These are phyloP conservation scores for Fusarium domesticum DNA, from an alignment of 2,329 filamentous ascomycete species.

Conservation along the genomic window DNA sequence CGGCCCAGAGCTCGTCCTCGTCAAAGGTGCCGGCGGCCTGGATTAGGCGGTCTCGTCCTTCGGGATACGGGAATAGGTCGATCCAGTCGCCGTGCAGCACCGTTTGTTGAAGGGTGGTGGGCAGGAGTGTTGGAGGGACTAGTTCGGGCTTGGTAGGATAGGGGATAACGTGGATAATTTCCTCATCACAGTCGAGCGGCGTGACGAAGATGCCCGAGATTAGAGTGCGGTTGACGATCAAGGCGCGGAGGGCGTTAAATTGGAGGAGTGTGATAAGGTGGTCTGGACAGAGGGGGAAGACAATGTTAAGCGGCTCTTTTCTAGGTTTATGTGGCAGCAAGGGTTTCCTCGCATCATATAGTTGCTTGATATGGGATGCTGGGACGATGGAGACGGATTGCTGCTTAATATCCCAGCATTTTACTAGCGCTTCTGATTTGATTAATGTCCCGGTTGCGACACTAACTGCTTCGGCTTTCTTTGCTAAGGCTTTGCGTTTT, in stretches of 20 bases:
- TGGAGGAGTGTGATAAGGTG: slow-evolving; percentile 16
- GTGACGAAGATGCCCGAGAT: slow-evolving; percentile 8
- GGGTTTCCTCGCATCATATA: slow-evolving; percentile 1
- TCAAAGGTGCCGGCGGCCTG: slow-evolving; percentile 37
- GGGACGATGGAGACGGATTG: not conserved
- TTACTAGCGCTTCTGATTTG: not conserved
- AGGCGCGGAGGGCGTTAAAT: slow-evolving; percentile 13
- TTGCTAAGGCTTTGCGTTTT: slow-evolving; percentile 9
- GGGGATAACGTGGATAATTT: slow-evolving; percentile 5
- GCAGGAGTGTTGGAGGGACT: slow-evolving; percentile 5
- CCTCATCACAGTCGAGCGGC: slow-evolving; percentile 10
- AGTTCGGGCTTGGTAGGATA: slow-evolving; percentile 1
- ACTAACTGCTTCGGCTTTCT: not conserved
- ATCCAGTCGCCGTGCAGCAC: slow-evolving; percentile 12
- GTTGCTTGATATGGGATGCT: not conserved
- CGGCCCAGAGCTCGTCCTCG: slow-evolving; percentile 43
- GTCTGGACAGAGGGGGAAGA: slow-evolving; percentile 8
- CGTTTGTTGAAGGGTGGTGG: slow-evolving; percentile 11
- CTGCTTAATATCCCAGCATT: slow-evolving; percentile 11
- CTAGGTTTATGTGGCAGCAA: not conserved
- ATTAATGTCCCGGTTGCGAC: not conserved
- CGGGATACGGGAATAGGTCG: slow-evolving; percentile 25
- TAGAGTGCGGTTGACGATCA: slow-evolving; percentile 9
- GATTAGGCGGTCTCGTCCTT: slow-evolving; percentile 38
- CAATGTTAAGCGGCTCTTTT: not conserved